phyloP scores from a whole-genome alignment of 352 stramenopile genomes.

The Elongisporangium prolatum region DNA sequence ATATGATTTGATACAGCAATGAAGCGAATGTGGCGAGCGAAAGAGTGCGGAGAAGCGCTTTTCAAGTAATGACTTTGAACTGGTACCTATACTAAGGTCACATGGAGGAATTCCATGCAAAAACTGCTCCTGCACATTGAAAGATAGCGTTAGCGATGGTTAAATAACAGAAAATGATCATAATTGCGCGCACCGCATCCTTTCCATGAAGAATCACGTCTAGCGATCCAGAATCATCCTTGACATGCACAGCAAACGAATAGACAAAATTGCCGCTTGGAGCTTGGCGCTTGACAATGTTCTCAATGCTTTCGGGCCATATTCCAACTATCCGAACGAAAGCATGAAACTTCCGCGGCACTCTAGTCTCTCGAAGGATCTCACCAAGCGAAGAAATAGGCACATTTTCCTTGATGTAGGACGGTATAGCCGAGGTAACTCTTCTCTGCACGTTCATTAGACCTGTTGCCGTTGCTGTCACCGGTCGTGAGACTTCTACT shows the following conservation, averaged over 20 bases:
- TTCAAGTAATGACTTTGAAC: slow-evolving; percentile 39
- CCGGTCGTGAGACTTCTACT: not conserved
- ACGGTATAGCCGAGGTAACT: slow-evolving; percentile 31
- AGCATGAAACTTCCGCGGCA: slow-evolving; percentile 68
- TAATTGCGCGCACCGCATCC: slow-evolving; percentile 47
- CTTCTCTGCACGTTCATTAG: not conserved
- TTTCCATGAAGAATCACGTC: slow-evolving; percentile 67
- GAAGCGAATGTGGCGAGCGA: slow-evolving; percentile 11
- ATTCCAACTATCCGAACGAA: slow-evolving; percentile 31
- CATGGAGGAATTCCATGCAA: slow-evolving; percentile 65
- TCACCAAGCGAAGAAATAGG: slow-evolving; percentile 33
- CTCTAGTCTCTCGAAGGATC: slow-evolving; percentile 20
- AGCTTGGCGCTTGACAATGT: slow-evolving; percentile 44
- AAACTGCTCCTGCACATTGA: slow-evolving; percentile 49
- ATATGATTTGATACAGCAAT: slow-evolving; percentile 79
- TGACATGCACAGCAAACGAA: slow-evolving; percentile 56
- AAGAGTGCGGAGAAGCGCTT: slow-evolving; percentile 44
- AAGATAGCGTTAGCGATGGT: not conserved
- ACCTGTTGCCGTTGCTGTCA: not conserved
- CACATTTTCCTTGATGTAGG: slow-evolving; percentile 40
- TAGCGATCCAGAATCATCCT: slow-evolving; percentile 41
- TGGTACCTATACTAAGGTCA: slow-evolving; percentile 48
- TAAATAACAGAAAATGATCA: not conserved
- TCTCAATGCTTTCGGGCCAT: slow-evolving; percentile 43
- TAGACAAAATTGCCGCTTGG: slow-evolving; percentile 37